Conservation (phyloP, 257 asterid genomes). For the Lithospermum erythrorhizon region DNA sequence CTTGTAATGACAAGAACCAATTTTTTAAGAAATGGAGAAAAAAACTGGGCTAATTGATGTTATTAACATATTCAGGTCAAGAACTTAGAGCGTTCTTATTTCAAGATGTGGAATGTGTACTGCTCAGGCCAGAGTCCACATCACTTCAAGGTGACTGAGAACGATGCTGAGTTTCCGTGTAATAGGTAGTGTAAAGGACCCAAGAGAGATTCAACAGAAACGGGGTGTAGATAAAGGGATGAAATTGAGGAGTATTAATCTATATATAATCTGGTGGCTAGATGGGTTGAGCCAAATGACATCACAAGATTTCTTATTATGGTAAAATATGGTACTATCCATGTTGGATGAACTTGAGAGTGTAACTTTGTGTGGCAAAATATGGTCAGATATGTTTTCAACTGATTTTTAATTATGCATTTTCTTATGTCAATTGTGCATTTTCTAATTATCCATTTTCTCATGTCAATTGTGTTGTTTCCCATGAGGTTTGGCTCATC, state of each 20-base stretch:
- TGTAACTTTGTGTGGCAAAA: background rate
- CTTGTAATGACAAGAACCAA: too few relatives aligned
- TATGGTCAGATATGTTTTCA: background rate
- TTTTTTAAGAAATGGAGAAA: background rate
- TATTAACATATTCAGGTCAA: conserved; percentile 41
- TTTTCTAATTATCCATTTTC: too few relatives aligned
- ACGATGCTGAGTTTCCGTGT: conserved; percentile 53
- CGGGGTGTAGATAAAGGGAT: conserved; percentile 37
- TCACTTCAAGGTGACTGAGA: conserved; percentile 76
- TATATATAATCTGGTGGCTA: conserved; percentile 8
- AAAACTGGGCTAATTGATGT: background rate
- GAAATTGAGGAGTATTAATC: conserved; percentile 9
- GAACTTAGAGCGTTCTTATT: conserved; percentile 83
- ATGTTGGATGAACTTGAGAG: background rate
- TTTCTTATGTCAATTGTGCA: too few relatives aligned
- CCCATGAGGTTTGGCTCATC: too few relatives aligned
- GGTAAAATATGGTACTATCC: background rate
- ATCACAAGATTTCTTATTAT: conserved; percentile 3
- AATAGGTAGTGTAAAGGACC: conserved; percentile 29
- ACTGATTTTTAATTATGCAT: background rate
- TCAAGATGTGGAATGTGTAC: conserved; percentile 88
- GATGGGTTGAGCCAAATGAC: background rate
- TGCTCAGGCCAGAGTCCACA: conserved; percentile 85
- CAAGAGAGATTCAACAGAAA: conserved; percentile 6
- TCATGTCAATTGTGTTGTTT: too few relatives aligned